These are phyloP conservation scores for Lentinus polychrous DNA, from an alignment of 1,284 basidiomycete species.

Conservation along the genomic window DNA sequence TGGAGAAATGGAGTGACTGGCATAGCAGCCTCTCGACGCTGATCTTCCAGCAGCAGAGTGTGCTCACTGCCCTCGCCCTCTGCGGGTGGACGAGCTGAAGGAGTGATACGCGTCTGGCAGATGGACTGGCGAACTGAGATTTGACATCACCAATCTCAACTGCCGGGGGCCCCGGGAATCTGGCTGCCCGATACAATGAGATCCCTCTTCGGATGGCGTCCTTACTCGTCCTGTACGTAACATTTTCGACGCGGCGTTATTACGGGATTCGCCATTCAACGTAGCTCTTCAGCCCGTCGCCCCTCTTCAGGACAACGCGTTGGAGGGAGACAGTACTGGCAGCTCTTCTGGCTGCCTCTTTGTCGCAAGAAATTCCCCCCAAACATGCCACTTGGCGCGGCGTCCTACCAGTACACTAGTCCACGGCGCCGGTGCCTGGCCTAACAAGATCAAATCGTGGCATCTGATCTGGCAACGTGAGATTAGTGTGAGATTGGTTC, in stretches of 20 bases:
- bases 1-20: too few relatives aligned
- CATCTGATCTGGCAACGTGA: constrained; percentile 10
- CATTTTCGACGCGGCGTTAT: not conserved
- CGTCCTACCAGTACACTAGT: not conserved
- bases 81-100: too few relatives aligned
- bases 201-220: constrained; percentile 12
- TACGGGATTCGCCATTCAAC: not conserved
- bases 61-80: too few relatives aligned
- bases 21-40: too few relatives aligned
- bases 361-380: not conserved
- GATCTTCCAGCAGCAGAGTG: too few relatives aligned
- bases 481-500: constrained; percentile 1
- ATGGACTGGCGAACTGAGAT: constrained; percentile 16
- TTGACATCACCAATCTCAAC: constrained; percentile 24
- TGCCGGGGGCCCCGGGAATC: constrained; percentile 25
- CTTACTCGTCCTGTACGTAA: constrained; percentile 5
- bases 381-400: not conserved
- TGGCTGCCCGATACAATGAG: constrained; percentile 22
- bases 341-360: not conserved
- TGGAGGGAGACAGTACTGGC: not conserved
- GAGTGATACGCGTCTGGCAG: constrained; percentile 7
- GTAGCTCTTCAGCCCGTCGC: not conserved
- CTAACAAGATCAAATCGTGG: constrained; percentile 6
- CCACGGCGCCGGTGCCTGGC: constrained; percentile 3
- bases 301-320: not conserved